These are phyloP conservation scores for Rosa rugosa DNA, from an alignment of 306 rosid genomes.

Conservation along the genomic window DNA sequence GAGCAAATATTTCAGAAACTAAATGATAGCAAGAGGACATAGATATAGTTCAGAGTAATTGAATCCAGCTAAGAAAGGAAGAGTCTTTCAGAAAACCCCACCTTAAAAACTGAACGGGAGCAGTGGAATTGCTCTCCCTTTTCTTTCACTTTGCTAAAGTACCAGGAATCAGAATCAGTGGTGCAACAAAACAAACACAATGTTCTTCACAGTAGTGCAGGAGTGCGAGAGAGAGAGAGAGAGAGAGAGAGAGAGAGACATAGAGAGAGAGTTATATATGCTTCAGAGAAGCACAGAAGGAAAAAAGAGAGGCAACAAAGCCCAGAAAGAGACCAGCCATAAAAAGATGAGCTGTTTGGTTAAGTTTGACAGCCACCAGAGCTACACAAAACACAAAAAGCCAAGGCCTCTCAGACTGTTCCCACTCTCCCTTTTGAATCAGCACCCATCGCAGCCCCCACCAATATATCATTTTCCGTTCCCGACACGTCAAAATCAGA, in stretches of 20 bases:
- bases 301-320: slow-evolving; percentile 38
- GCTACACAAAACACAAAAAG: slow-evolving; percentile 58
- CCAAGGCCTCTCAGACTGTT: slow-evolving; percentile 64
- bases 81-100: slow-evolving; percentile 11
- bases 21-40: not conserved
- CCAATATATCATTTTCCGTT: slow-evolving; percentile 39
- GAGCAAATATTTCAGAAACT: not conserved
- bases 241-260: slow-evolving; percentile 41
- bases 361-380: slow-evolving; percentile 77
- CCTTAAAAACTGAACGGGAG: not conserved
- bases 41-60: not conserved
- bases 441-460: slow-evolving; percentile 50
- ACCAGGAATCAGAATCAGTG: slow-evolving; percentile 24
- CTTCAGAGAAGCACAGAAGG: slow-evolving; percentile 32
- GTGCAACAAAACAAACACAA: slow-evolving; percentile 29
- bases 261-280: not conserved
- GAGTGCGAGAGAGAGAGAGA: slow-evolving; percentile 19
- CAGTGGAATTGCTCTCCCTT: slow-evolving; percentile 1
- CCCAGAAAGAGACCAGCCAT: slow-evolving; percentile 41
- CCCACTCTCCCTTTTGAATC: slow-evolving; percentile 66
- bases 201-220: slow-evolving; percentile 15
- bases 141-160: slow-evolving; percentile 9
- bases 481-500: slow-evolving; percentile 19
- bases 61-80: not conserved
- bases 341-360: slow-evolving; percentile 66